Conservation (phyloP, 2,329 filamentous ascomycete genomes). For the Epichloe bromicola region DNA sequence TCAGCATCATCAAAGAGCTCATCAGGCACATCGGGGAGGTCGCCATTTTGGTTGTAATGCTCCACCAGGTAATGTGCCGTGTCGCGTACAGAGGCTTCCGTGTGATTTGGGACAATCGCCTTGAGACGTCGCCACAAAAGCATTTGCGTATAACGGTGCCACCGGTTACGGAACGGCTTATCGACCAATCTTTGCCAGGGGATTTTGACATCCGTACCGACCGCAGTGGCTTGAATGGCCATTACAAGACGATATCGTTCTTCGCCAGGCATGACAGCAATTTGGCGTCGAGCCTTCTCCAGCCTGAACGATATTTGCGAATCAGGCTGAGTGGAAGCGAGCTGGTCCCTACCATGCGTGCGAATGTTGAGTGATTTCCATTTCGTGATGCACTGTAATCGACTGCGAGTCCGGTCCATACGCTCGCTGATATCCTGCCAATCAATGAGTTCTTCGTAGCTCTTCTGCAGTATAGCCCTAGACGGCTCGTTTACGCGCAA, state of each 20-base stretch:
- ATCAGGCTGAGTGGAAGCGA: slow-evolving; percentile 19
- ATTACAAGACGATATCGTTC: slow-evolving; percentile 32
- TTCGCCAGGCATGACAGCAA: slow-evolving; percentile 26
- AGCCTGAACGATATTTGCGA: slow-evolving; percentile 27
- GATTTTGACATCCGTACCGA: slow-evolving; percentile 31
- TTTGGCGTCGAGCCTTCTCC: slow-evolving; percentile 29
- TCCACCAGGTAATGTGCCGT: slow-evolving; percentile 23
- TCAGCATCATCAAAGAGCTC: slow-evolving; percentile 18
- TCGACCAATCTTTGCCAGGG: slow-evolving; percentile 34
- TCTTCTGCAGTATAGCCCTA: slow-evolving; percentile 20
- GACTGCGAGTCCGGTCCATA: slow-evolving; percentile 48
- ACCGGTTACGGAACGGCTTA: slow-evolving; percentile 25
- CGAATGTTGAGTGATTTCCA: slow-evolving; percentile 40
- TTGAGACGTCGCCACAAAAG: slow-evolving; percentile 28
- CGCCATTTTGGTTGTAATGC: slow-evolving; percentile 19
- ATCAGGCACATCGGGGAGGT: slow-evolving; percentile 20
- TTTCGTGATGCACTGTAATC: slow-evolving; percentile 55
- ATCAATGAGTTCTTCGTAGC: slow-evolving; percentile 43
- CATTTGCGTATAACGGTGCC: slow-evolving; percentile 23
- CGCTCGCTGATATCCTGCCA: slow-evolving; percentile 52
- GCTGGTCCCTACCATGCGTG: slow-evolving; percentile 19
- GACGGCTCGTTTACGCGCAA: slow-evolving; percentile 20
- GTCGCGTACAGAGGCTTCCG: slow-evolving; percentile 20
- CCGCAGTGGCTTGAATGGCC: slow-evolving; percentile 29
- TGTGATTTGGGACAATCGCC: slow-evolving; percentile 19